Base-by-base conservation (phyloP, 805 yeast genomes). In the Kluyveromyces dobzhanskii region DNA sequence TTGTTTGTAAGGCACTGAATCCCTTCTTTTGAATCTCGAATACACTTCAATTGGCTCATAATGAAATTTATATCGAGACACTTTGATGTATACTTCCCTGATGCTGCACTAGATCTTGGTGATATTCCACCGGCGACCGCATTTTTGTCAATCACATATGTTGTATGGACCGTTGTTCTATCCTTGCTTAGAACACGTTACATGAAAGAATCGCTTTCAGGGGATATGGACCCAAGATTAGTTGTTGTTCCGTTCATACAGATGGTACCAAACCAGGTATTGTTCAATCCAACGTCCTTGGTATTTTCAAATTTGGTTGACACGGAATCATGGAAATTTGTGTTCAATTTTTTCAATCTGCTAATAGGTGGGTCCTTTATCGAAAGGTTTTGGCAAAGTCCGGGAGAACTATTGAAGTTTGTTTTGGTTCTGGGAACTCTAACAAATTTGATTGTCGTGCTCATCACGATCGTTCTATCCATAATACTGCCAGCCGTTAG, bases 291-390 rank as follows among this genome's bases (percentile, higher is more conserved):
- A 4, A 76, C 84, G 80, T 81, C 81, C 1, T 48, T 80, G 2
- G 53, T 73, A 21, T 69, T 80, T 2, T 70, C 85, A 1, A 72
- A 80, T n/a, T 78, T 80, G 53, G 74, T 80, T 2, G 87, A 81
- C 51, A 67, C 70, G 4, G 61, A 74, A 6, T 35, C 73, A 2
- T 51, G 74, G 47, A 65, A 71, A 30, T 71, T 72, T 43, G 3
- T 71, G 12, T 38, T 71, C 4, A 75, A 78, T 19, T 45, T 75
- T 33, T 53, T 65, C 35, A 75, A 73, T 48, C 60, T 78, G 26
- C 42, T 73, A 10, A 49, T 80, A n/a, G 70, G 81, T 26, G 85
- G 85, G 3, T 65, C 72, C 37, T 81, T 76, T 60, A 69, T 80
- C 46, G 88, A 81, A 51, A 69, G 70, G 44, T 67, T 73, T 29